Percentiles rank a stretch among this genome's conserved stretches.
These are phyloP conservation scores for Aspergillus arachidicola DNA, from an alignment of 2,329 filamentous ascomycete genomes.

Conservation along the genomic window DNA sequence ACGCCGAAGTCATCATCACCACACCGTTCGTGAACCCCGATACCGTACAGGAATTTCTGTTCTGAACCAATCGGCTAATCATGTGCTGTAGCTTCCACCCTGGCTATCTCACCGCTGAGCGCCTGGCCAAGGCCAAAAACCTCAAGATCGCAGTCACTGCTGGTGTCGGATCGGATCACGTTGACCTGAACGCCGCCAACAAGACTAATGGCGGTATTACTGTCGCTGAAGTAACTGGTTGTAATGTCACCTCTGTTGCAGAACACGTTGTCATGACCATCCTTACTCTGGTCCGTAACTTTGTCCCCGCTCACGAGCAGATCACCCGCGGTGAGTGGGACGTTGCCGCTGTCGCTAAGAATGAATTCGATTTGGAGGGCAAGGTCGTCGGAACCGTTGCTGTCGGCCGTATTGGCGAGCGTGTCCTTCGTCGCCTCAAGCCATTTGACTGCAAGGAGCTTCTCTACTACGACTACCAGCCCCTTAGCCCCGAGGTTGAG, in stretches of 20 bases:
- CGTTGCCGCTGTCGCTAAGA: conserved; percentile 94
- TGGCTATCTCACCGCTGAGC: conserved; percentile 94
- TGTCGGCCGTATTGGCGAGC: conserved; percentile 96
- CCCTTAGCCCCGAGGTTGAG: conserved; percentile 80
- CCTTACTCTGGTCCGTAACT: conserved; percentile 93
- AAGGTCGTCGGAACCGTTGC: conserved; percentile 98
- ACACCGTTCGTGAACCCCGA: conserved; percentile 68
- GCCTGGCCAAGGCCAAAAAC: conserved; percentile 97
- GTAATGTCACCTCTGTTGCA: conserved; percentile 96
- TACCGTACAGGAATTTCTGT: background rate
- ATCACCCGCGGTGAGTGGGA: conserved; percentile 89
- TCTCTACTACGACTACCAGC: conserved; percentile 99
- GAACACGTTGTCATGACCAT: conserved; percentile 99
- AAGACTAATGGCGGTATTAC: conserved; percentile 97
- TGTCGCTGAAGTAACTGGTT: conserved; percentile 95
- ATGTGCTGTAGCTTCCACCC: conserved; percentile 79
- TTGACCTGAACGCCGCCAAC: conserved; percentile 96
- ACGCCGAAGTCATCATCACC: conserved; percentile 98
- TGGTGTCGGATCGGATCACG: conserved; percentile 97
- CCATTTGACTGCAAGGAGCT: conserved; percentile 99
- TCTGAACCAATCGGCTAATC: conserved; percentile 11
- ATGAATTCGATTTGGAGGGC: conserved; percentile 95
- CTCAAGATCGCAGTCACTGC: conserved; percentile 96
- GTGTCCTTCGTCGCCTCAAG: conserved; percentile 93
- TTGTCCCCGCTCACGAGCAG: conserved; percentile 95